Percentiles rank a stretch among this genome's conserved stretches.
Conservation (phyloP, 805 yeast species). For the Cephaloascus albidus region DNA sequence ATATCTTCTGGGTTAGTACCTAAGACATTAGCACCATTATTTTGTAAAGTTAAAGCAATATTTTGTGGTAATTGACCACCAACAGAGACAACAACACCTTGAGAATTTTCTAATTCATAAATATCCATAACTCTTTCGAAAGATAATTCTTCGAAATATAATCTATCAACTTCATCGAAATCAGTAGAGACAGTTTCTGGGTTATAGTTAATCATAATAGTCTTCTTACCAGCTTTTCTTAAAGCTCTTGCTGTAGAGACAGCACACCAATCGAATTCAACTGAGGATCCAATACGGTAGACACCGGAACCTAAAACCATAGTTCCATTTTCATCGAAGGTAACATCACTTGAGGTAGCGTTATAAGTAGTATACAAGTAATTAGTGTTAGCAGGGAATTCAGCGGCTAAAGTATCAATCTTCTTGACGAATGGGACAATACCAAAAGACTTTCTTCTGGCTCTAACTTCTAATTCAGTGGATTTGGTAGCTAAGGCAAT, state of each 20-base stretch:
- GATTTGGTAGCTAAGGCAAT: slow-evolving; percentile 70
- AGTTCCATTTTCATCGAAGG: slow-evolving; percentile 83
- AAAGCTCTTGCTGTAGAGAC: slow-evolving; percentile 93
- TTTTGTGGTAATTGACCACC: slow-evolving; percentile 99
- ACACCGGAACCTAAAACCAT: slow-evolving; percentile 98
- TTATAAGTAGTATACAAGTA: slow-evolving; percentile 94
- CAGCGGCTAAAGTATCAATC: slow-evolving; percentile 96
- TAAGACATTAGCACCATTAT: slow-evolving; percentile 75
- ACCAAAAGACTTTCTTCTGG: slow-evolving; percentile 68
- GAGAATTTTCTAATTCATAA: slow-evolving; percentile 82
- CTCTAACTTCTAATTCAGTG: slow-evolving; percentile 74
- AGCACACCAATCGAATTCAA: slow-evolving; percentile 99
- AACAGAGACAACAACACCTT: slow-evolving; percentile 90
- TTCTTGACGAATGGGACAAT: slow-evolving; percentile 91
- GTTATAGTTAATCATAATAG: slow-evolving; percentile 94
- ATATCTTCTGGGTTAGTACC: slow-evolving; percentile 95
- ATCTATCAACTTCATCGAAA: slow-evolving; percentile 95
- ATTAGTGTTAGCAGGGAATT: slow-evolving; percentile 96
- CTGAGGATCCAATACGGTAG: slow-evolving; percentile 96
- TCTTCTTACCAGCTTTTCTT: slow-evolving; percentile 77
- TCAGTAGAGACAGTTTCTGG: slow-evolving; percentile 99
- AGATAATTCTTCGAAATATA: slow-evolving; percentile 91
- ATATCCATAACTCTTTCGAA: slow-evolving; percentile 97
- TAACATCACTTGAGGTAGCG: slow-evolving; percentile 78
- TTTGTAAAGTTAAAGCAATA: slow-evolving; percentile 79